phyloP scores from a whole-genome alignment of 805 yeast species.

The Kodamaea jinghongensis region DNA sequence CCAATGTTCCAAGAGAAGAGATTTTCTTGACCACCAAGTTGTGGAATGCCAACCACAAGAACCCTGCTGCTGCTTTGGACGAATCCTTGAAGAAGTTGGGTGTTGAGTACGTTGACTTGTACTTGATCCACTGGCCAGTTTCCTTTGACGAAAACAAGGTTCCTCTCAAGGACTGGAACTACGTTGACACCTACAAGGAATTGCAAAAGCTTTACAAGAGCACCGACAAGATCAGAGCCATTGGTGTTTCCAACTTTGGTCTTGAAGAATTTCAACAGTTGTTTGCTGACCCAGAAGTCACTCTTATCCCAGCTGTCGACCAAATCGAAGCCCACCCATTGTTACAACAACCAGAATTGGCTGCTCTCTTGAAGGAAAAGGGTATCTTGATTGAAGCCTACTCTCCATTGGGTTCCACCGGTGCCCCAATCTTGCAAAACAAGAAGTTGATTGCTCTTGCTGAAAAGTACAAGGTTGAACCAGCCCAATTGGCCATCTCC shows the following conservation, averaged over 20 bases:
- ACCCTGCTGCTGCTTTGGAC: slow-evolving; percentile 53
- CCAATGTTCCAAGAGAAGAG: slow-evolving; percentile 63
- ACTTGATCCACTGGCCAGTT: slow-evolving; percentile 83
- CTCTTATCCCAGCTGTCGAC: slow-evolving; percentile 62
- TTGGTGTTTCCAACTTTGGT: slow-evolving; percentile 78
- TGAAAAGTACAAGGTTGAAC: slow-evolving; percentile 36
- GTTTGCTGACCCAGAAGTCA: slow-evolving; percentile 46
- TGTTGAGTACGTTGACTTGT: slow-evolving; percentile 74
- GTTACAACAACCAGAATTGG: slow-evolving; percentile 61
- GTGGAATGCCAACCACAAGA: slow-evolving; percentile 53
- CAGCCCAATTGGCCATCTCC: slow-evolving; percentile 53
- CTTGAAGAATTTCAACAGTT: slow-evolving; percentile 49
- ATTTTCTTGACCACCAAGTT: slow-evolving; percentile 72
- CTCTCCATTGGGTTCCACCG: slow-evolving; percentile 68
- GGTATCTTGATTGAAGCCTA: slow-evolving; percentile 68
- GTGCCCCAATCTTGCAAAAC: slow-evolving; percentile 51
- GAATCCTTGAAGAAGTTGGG: slow-evolving; percentile 60
- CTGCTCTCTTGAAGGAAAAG: slow-evolving; percentile 49
- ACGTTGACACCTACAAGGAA: slow-evolving; percentile 57
- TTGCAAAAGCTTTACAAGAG: slow-evolving; percentile 55
- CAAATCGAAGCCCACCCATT: slow-evolving; percentile 79
- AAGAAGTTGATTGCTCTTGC: slow-evolving; percentile 44
- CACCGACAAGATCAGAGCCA: slow-evolving; percentile 55
- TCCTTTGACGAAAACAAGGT: slow-evolving; percentile 41
- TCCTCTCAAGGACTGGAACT: slow-evolving; percentile 34